phyloP scores from a whole-genome alignment of 1,284 basidiomycete genomes.

The Cryptococcus wingfieldii region DNA sequence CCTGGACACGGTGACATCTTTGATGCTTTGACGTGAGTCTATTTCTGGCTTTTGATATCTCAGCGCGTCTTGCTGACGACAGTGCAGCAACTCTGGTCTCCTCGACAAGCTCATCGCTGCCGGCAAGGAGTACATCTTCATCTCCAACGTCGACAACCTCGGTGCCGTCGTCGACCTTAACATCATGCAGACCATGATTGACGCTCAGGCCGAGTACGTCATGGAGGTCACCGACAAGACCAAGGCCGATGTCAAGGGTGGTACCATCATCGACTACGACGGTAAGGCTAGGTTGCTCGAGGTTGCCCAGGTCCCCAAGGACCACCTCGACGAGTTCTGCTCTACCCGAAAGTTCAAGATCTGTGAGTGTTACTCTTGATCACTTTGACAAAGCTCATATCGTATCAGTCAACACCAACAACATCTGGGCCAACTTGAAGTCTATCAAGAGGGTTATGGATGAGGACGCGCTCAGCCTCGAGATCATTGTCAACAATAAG shows the following conservation, averaged over 20 bases:
- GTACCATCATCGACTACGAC: slow-evolving; percentile 95
- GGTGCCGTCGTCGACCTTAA: slow-evolving; percentile 82
- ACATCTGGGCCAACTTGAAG: slow-evolving; percentile 83
- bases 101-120: slow-evolving; percentile 90
- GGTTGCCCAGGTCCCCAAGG: slow-evolving; percentile 96
- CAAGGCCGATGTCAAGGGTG: slow-evolving; percentile 99
- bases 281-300: slow-evolving; percentile 91
- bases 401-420: slow-evolving; percentile 65
- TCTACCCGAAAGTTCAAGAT: slow-evolving; percentile 74
- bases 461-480: slow-evolving; percentile 74
- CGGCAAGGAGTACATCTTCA: slow-evolving; percentile 98
- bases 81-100: slow-evolving; percentile 78
- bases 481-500: slow-evolving; percentile 88
- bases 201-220: slow-evolving; percentile 80
- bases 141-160: slow-evolving; percentile 98
- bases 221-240: slow-evolving; percentile 99
- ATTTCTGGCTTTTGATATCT: neutral
- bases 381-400: neutral
- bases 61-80: neutral
- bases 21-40: slow-evolving; percentile 44
- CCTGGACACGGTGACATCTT: slow-evolving; percentile 90
- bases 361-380: slow-evolving; percentile 9
- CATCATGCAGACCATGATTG: slow-evolving; percentile 75
- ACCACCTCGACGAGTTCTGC: slow-evolving; percentile 99
- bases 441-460: slow-evolving; percentile 94